Evolutionary conservation across 371 early-diverging fungal genomes (phyloP), one percentile per base, ranked within the genome.

Genomic region (Chytridium lagenaria): DNA sequence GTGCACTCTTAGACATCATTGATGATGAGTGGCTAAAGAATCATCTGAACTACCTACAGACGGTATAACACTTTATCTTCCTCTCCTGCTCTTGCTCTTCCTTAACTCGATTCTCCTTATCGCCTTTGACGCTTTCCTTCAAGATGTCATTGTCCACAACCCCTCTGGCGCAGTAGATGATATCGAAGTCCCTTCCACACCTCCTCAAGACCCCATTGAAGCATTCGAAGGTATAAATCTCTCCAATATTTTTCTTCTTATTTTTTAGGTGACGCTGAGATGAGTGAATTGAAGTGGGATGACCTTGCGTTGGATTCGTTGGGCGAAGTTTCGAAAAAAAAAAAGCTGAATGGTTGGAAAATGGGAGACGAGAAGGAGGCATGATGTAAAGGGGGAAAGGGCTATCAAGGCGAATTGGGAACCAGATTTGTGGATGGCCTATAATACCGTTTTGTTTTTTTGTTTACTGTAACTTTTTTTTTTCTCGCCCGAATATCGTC

Each of bases 161-260:
- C 55, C 55, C 7, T 52, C 55, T 5, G 55, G 55, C 12, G 55
- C n/a, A 22, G 55, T 52, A 26, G 55, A 23, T 23, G 55, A 52
- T 52, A 52, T 52, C 12, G 23, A 52, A 23, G 26, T 52, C 5
- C 55, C 55, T 26, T 52, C 55, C 12, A 52, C 55, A 22, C 55
- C 55, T 52, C 55, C 55, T 10, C 55, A 52, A 26, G 55, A 52
- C 26, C 23, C 55, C 23, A 22, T 26, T 5, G 55, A 52, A 5
- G 55, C 55, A 12, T 5, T 52, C 16, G 55, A 52, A 52, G 12
- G 55, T 52, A 12, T 44, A 44, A 44, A 12, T 44, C 44, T 44
- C 44, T 44, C 19, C 44, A 7, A 7, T 19, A 12, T 7, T 44
- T 44, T 44, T 19, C 44, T 44, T 44, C 44, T 44, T 44, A 7